phyloP scores from a whole-genome alignment of 371 early-diverging fungal species.

The Polyrhizophydium stewartii region DNA sequence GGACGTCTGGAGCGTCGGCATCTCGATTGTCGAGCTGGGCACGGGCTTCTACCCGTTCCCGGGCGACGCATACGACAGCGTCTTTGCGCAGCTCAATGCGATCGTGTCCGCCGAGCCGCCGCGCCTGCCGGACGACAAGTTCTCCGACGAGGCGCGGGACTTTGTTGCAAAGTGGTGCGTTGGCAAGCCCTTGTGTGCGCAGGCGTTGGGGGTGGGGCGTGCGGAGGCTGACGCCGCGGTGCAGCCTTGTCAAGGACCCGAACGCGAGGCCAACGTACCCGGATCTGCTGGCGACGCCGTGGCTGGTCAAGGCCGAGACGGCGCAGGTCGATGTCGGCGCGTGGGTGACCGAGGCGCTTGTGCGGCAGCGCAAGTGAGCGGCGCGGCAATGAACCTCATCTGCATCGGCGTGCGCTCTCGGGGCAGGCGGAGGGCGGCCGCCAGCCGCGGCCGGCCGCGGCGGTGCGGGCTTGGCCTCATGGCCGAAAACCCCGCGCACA shows the following conservation, averaged over 20 bases:
- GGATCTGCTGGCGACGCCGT: constrained; percentile 69
- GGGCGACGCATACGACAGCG: constrained; percentile 48
- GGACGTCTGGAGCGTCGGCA: constrained; percentile 90
- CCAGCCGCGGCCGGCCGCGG: too few relatives aligned
- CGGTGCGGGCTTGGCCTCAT: too few relatives aligned
- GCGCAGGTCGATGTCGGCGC: constrained; percentile 74
- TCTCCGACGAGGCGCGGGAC: constrained; percentile 67
- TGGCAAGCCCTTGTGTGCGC: neutral
- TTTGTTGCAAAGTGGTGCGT: constrained; percentile 72
- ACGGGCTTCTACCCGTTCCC: constrained; percentile 80
- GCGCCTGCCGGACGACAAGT: constrained; percentile 57
- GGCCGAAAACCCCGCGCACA: too few relatives aligned
- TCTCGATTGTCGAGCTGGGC: constrained; percentile 89
- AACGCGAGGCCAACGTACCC: constrained; percentile 66
- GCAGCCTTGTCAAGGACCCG: constrained; percentile 72
- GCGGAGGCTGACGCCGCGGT: neutral
- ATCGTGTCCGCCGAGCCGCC: constrained; percentile 82
- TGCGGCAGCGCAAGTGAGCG: too few relatives aligned
- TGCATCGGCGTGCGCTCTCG: too few relatives aligned
- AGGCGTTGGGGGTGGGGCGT: neutral
- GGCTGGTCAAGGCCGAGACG: constrained; percentile 56
- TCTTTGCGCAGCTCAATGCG: constrained; percentile 85
- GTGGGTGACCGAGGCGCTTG: constrained; percentile 53
- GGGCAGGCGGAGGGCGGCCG: too few relatives aligned
- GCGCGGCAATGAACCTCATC: too few relatives aligned